Evolutionary conservation across 73 alveolate genomes (phyloP).

Genomic region (Uronychia setigera): DNA sequence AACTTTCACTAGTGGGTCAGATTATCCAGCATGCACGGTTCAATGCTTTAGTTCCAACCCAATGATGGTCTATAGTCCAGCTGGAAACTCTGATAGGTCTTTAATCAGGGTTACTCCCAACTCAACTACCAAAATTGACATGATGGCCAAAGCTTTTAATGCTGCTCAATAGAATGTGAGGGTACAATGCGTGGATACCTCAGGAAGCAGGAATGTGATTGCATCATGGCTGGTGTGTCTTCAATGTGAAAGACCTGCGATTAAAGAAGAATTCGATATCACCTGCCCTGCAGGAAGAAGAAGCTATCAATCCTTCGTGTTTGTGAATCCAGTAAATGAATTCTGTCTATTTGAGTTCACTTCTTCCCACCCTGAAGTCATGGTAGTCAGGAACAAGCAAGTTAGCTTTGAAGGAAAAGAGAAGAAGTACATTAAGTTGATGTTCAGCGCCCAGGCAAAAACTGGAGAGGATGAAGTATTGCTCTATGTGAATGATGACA

Average conservation of each 20-base stretch:
- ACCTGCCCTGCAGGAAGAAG: constrained; percentile 4
- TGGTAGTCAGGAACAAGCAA: constrained; percentile 17
- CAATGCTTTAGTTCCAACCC: constrained; percentile 50
- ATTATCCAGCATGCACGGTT: constrained; percentile 33
- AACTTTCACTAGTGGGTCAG: constrained; percentile 31
- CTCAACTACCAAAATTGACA: constrained; percentile 27
- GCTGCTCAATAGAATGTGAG: constrained; percentile 25
- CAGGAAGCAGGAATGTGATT: constrained; percentile 31
- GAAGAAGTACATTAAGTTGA: constrained; percentile 5
- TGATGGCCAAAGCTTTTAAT: constrained; percentile 32
- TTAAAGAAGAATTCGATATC: not conserved
- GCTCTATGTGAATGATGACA: too few relatives aligned
- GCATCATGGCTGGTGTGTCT: constrained; percentile 44
- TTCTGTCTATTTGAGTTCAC: constrained; percentile 47
- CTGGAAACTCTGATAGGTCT: constrained; percentile 41
- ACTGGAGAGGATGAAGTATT: too few relatives aligned
- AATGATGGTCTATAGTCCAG: constrained; percentile 50
- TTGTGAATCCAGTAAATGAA: constrained; percentile 19
- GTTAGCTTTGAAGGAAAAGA: constrained; percentile 46
- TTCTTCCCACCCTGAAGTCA: constrained; percentile 32
- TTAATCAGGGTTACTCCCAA: constrained; percentile 16
- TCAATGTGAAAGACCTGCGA: constrained; percentile 15
- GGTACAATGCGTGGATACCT: constrained; percentile 64
- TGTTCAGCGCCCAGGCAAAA: constrained; percentile 27
- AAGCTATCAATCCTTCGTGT: not conserved